phyloP scores from a whole-genome alignment of 805 yeast species.

The Candida corydali region DNA sequence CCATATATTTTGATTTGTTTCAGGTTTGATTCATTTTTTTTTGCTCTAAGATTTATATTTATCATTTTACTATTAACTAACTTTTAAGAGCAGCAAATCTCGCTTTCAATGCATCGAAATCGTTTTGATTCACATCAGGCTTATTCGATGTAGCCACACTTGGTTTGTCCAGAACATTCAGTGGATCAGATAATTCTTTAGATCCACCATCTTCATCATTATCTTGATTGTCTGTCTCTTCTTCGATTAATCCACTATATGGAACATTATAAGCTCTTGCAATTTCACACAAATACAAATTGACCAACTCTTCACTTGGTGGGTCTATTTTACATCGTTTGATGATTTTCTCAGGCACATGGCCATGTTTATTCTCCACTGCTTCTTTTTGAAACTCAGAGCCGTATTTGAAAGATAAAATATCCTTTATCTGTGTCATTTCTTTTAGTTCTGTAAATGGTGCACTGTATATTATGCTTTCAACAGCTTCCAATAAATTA shows the following conservation, averaged over 20 bases:
- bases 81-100: slow-evolving; percentile 72
- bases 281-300: slow-evolving; percentile 70
- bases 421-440: slow-evolving; percentile 53
- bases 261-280: slow-evolving; percentile 77
- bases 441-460: slow-evolving; percentile 77
- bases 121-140: slow-evolving; percentile 27
- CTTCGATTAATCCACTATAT: slow-evolving; percentile 49
- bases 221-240: slow-evolving; percentile 26
- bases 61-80: no score
- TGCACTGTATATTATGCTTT: slow-evolving; percentile 63
- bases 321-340: slow-evolving; percentile 62
- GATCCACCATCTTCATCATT: slow-evolving; percentile 15
- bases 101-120: slow-evolving; percentile 61
- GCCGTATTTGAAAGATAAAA: slow-evolving; percentile 62
- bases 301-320: slow-evolving; percentile 62
- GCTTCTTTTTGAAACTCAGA: slow-evolving; percentile 59
- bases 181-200: slow-evolving; percentile 25
- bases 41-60: no score
- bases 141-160: slow-evolving; percentile 4
- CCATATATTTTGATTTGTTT: slow-evolving; percentile 1
- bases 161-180: slow-evolving; percentile 7
- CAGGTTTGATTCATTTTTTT: background rate
- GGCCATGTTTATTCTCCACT: slow-evolving; percentile 41
- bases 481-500: slow-evolving; percentile 72
- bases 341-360: slow-evolving; percentile 66